Base-by-base conservation (phyloP, 192 early-diverging fungal species). In the Mortierella hygrophila region DNA sequence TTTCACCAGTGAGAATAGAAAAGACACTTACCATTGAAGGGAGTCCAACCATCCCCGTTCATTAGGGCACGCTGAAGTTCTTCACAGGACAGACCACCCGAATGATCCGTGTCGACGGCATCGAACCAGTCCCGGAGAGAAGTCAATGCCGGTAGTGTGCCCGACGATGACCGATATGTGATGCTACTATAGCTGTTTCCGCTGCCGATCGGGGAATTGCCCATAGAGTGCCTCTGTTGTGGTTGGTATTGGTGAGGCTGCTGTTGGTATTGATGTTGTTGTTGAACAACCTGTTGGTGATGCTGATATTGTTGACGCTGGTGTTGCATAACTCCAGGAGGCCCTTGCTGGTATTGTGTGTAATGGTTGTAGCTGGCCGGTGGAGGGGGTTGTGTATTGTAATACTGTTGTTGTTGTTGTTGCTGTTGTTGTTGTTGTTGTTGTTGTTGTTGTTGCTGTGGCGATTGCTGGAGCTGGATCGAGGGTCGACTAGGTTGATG, bases 51-150 rank as follows among this genome's bases (percentile, higher is more conserved):
- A 37, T 91, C 79, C 3, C 85, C 80, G 63, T 93, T 93, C 72
- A 92, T 89, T 10, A 94, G 89, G 18, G 90, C 91, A 54, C 90
- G 86, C 79, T 93, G 92, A 20, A 94, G 89, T 77, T 94, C 93
- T 35, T 82, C 70, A 52, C 91, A 85, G 41, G 90, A 88, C n/a
- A 94, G 86, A 72, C 84, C 79, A 46, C 92, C 93, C 68, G 87
- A 89, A 70, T 86, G 75, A 63, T 94, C 93, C 2, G 82, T 90
- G 69, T 90, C 89, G 37, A 90, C 87, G n/a, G 89, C 82, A 79
- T 88, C 72, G 75, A 91, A 91, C 82, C 79, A 87, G 40, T 88
- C 82, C 52, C 57, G 44, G 57, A 89, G 80, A 0, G 80, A 77
- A 20, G 49, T 78, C 18, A 82, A 46, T 26, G 85, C 32, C 20